Evolutionary conservation across 2,329 filamentous ascomycete species (phyloP).

Genomic region (Aspergillus tanneri): DNA sequence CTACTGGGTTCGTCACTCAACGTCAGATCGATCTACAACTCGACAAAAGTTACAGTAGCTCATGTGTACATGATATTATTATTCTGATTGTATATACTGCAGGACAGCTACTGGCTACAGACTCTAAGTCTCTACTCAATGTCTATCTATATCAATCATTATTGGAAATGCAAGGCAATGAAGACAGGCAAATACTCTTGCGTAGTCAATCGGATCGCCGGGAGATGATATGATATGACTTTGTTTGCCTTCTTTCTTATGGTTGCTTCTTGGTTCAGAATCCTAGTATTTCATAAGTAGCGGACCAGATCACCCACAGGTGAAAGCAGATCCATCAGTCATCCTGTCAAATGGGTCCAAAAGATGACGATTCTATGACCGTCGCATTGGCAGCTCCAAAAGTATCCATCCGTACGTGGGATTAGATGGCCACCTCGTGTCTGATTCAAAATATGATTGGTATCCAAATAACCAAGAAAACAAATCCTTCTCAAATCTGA

Average conservation of each 20-base stretch:
- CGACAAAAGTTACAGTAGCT: no score
- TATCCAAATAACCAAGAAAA: slow-evolving; percentile 8
- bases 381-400: neutral
- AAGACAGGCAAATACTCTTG: neutral
- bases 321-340: neutral
- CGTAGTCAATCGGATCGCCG: slow-evolving; percentile 2
- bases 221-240: slow-evolving; percentile 1
- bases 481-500: slow-evolving; percentile 1
- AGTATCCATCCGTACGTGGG: slow-evolving; percentile 5
- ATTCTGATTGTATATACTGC: slow-evolving; percentile 6
- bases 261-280: neutral
- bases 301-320: neutral
- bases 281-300: neutral
- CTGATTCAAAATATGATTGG: slow-evolving; percentile 3
- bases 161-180: neutral
- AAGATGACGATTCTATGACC: neutral
- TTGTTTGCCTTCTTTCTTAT: slow-evolving; percentile 1
- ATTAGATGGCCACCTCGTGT: slow-evolving; percentile 10
- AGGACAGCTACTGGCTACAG: slow-evolving; percentile 6
- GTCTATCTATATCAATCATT: neutral
- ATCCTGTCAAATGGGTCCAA: neutral
- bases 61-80: no score
- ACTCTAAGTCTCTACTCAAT: neutral
- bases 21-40: neutral
- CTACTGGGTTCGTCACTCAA: neutral